Evolutionary conservation across 495 filamentous ascomycete species (phyloP).

Genomic region (Aspergillus asperescens): DNA sequence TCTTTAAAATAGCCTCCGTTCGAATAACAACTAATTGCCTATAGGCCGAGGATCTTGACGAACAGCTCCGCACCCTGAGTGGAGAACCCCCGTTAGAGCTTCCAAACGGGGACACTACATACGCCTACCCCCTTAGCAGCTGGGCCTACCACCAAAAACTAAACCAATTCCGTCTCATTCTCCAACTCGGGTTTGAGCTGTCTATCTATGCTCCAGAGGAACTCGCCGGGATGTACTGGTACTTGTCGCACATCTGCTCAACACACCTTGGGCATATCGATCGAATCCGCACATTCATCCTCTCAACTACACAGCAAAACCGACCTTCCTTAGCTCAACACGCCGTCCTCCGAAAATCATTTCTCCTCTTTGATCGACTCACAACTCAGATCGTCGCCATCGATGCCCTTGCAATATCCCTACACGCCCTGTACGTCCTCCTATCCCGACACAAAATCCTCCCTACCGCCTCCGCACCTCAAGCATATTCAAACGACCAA

Average conservation of each 20-base stretch:
- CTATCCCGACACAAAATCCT: conserved; percentile 59
- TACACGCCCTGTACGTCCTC: conserved; percentile 61
- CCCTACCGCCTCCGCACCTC: conserved; percentile 42
- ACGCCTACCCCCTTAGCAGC: conserved; percentile 69
- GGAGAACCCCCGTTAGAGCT: conserved; percentile 54
- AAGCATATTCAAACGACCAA: conserved; percentile 64
- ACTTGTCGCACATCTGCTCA: conserved; percentile 47
- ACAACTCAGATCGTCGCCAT: conserved; percentile 64
- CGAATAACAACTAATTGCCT: not conserved
- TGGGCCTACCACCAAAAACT: conserved; percentile 91
- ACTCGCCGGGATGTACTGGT: conserved; percentile 86
- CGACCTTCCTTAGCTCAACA: conserved; percentile 28
- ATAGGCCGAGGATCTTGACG: conserved; percentile 69
- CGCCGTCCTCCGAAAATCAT: conserved; percentile 45
- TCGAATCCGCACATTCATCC: conserved; percentile 60
- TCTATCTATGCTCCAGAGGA: conserved; percentile 85
- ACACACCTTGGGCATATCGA: conserved; percentile 55
- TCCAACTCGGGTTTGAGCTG: conserved; percentile 95
- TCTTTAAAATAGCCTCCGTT: not conserved
- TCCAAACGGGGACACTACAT: conserved; percentile 44
- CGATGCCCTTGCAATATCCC: conserved; percentile 63
- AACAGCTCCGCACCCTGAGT: conserved; percentile 58
- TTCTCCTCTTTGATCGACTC: conserved; percentile 54
- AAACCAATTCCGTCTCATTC: conserved; percentile 75
- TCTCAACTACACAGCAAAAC: conserved; percentile 32